Base-by-base conservation (phyloP, 441 rosid species). In the Macaranga tanarius region DNA sequence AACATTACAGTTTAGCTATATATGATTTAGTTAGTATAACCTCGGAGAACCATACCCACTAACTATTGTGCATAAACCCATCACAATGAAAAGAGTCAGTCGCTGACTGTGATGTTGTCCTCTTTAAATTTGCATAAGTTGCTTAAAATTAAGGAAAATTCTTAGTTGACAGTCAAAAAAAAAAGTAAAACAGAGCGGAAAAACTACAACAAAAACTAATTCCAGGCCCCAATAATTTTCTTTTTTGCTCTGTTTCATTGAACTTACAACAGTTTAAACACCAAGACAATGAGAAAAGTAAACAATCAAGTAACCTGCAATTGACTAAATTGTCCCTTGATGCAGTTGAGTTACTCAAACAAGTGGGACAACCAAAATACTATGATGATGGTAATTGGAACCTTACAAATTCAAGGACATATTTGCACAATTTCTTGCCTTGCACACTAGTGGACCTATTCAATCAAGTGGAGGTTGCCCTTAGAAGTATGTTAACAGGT, bases 21-120 rank as follows among this genome's bases (percentile, higher is more conserved):
- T 40, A 25, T n/a, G 38, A 69, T 38, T 59, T 44, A 59, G 34
- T 38, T 34, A 28, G 6, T 23, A 50, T 7, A 55, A 55, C 26
- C 59, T 44, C 13, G 42, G 8, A 10, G 48, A 28, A 57, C 20
- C 42, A 28, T 15, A 22, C 48, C 28, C 31, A 22, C 60, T 13
- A 57, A 22, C 47, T 50, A 59, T 40, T 4, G 26, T 47, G 61
- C 66, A 71, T 42, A 56, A 67, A 78, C 71, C 40, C 50, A 57
- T 80, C 80, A 89, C 96, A 85, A 76, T 76, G 82, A 51, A 81
- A 62, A 10, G 89, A 86, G 50, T 84, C 84, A 1, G 76, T 77
- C 22, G 92, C 86, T 70, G 86, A 76, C 58, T 76, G 82, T 8
- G 90, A 80, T 72, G 76, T 40, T 79, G 78, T 76, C 72, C 85